phyloP scores from a whole-genome alignment of 2,329 filamentous ascomycete genomes.

The Trichoderma simmonsii region DNA sequence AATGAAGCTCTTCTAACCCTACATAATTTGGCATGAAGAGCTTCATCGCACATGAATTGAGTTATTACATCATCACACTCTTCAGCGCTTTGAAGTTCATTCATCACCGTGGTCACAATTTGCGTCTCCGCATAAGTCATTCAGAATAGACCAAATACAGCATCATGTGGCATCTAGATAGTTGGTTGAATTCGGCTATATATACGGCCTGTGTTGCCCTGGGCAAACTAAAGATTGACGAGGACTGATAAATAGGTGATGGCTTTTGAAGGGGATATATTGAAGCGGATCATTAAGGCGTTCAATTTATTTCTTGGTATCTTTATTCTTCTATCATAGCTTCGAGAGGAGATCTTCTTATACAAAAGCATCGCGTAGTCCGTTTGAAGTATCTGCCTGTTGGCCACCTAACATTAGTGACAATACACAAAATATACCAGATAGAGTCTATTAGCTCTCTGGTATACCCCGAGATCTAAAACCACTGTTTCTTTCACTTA shows the following conservation, averaged over 20 bases:
- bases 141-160: neutral
- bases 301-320: neutral
- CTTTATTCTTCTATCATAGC: rapidly evolving
- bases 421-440: too few species aligned
- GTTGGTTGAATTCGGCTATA: neutral
- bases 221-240: neutral
- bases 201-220: neutral
- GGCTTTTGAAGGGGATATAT: neutral
- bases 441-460: neutral
- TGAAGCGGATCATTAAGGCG: neutral
- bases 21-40: neutral
- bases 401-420: too few species aligned
- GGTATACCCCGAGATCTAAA: neutral
- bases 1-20: neutral
- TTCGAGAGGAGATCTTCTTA: neutral
- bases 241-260: neutral
- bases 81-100: neutral
- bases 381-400: neutral
- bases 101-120: neutral
- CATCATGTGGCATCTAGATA: neutral
- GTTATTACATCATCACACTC: neutral
- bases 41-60: neutral
- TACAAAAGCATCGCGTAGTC: neutral
- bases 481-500: neutral
- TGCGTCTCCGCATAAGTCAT: neutral